Conservation (phyloP, 352 stramenopile genomes). For the Globisporangium middletonii region DNA sequence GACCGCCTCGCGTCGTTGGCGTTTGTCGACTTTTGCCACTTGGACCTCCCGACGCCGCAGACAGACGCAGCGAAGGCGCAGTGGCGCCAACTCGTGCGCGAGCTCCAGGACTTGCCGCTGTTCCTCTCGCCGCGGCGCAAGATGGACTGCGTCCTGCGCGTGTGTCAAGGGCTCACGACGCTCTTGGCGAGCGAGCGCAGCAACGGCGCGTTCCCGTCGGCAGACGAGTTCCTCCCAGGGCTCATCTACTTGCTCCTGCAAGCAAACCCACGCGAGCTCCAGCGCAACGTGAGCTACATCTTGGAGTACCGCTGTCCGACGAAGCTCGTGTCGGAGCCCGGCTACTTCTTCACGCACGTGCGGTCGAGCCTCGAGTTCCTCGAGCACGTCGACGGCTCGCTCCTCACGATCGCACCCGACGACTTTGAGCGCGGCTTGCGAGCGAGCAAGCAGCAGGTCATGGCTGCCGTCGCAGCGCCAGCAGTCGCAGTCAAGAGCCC, state of each 20-base stretch:
- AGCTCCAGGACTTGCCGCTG: conserved; percentile 38
- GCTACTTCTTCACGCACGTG: conserved; percentile 92
- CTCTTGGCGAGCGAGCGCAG: conserved; percentile 45
- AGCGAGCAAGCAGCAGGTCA: conserved; percentile 25
- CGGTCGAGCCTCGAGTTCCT: conserved; percentile 77
- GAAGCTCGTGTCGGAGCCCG: conserved; percentile 82
- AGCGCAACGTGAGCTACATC: conserved; percentile 87
- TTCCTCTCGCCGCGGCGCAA: conserved; percentile 79
- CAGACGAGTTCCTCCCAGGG: conserved; percentile 89
- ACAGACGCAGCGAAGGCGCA: conserved; percentile 23
- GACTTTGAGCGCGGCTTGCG: conserved; percentile 65
- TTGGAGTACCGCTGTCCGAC: conserved; percentile 67
- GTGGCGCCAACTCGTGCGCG: conserved; percentile 37
- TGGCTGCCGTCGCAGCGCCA: conserved; percentile 14
- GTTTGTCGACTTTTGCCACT: conserved; percentile 82
- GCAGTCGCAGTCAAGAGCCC: not conserved
- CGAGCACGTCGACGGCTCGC: conserved; percentile 62
- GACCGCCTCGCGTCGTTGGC: conserved; percentile 59
- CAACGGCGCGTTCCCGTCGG: conserved; percentile 59
- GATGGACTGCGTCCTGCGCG: conserved; percentile 70
- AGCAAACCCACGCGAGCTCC: conserved; percentile 73
- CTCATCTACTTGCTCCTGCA: conserved; percentile 90
- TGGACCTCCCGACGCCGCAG: conserved; percentile 66
- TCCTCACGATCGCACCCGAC: conserved; percentile 63
- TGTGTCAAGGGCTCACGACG: conserved; percentile 68